Percentiles rank a stretch among this genome's conserved stretches.
These are phyloP conservation scores for Crithidia expoeki DNA, from an alignment of 208 protist genomes.

Conservation along the genomic window DNA sequence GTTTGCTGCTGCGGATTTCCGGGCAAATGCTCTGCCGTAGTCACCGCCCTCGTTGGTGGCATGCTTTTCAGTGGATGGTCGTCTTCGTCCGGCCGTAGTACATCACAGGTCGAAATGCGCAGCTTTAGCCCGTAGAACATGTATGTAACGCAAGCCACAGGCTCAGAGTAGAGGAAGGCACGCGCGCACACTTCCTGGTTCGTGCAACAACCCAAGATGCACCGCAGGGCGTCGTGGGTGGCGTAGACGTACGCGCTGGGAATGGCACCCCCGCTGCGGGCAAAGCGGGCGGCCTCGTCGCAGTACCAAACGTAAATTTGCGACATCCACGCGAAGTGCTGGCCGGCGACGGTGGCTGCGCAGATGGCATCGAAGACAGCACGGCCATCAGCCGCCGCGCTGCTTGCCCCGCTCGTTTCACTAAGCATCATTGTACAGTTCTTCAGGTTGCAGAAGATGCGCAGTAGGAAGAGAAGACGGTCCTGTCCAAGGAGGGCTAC, in stretches of 20 bases:
- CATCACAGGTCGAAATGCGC: conserved; percentile 50
- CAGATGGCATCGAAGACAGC: conserved; percentile 37
- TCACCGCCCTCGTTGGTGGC: not conserved
- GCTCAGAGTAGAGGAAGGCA: conserved; percentile 69
- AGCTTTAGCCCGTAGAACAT: conserved; percentile 80
- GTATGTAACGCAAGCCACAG: conserved; percentile 61
- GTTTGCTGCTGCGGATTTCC: conserved; percentile 5
- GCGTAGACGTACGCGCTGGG: conserved; percentile 39
- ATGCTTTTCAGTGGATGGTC: conserved; percentile 27
- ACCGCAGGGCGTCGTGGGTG: conserved; percentile 48
- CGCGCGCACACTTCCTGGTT: conserved; percentile 43
- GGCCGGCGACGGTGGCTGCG: conserved; percentile 22
- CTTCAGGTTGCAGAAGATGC: conserved; percentile 51
- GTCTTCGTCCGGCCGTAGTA: conserved; percentile 55
- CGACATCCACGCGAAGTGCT: conserved; percentile 57
- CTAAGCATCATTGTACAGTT: conserved; percentile 55
- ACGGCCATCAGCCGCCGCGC: not conserved
- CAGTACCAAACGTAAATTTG: conserved; percentile 58
- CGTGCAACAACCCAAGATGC: conserved; percentile 57
- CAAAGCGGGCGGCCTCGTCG: conserved; percentile 44
- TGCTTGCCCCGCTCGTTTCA: conserved; percentile 19
- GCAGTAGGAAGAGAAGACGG: conserved; percentile 64
- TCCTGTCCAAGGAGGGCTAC: conserved; percentile 39
- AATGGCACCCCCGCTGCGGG: conserved; percentile 26
- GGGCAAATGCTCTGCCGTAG: too few species aligned